Evolutionary conservation across 1,284 basidiomycete species (phyloP).

Genomic region (Pseudozyma sp.): DNA sequence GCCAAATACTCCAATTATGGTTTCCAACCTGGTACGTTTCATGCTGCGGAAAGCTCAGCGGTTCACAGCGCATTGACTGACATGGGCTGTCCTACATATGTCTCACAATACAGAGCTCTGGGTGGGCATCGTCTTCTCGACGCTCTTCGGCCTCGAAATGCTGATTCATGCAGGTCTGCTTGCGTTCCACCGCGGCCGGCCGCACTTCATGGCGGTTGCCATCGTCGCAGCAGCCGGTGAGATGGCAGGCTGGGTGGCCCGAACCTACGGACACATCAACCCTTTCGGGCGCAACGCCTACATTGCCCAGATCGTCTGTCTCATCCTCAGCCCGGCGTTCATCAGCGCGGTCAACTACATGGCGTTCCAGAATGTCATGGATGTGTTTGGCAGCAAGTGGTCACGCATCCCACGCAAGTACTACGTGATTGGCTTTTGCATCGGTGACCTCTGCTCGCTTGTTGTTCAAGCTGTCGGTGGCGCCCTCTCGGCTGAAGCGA

Average conservation of each 20-base stretch:
- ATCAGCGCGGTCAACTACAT: slow-evolving; percentile 52
- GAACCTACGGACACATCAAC: slow-evolving; percentile 26
- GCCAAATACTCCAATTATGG: slow-evolving; percentile 36
- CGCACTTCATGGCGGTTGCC: slow-evolving; percentile 41
- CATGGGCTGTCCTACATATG: not conserved
- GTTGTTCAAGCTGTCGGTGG: slow-evolving; percentile 47
- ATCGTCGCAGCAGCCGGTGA: slow-evolving; percentile 39
- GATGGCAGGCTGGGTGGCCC: slow-evolving; percentile 37
- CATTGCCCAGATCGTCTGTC: slow-evolving; percentile 49
- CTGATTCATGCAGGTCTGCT: slow-evolving; percentile 30
- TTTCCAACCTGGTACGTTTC: slow-evolving; percentile 26
- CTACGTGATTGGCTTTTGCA: slow-evolving; percentile 44
- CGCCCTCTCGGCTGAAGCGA: slow-evolving; percentile 33
- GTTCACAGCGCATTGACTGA: not conserved
- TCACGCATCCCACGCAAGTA: slow-evolving; percentile 43
- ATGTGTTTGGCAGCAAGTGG: slow-evolving; percentile 44
- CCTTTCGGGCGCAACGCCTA: slow-evolving; percentile 44
- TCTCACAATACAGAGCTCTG: slow-evolving; percentile 17
- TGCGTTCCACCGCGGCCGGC: slow-evolving; percentile 23
- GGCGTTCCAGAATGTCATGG: slow-evolving; percentile 44
- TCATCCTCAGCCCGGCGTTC: slow-evolving; percentile 51
- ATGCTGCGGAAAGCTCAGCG: no score
- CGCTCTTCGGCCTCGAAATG: slow-evolving; percentile 28
- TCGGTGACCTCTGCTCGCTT: slow-evolving; percentile 42
- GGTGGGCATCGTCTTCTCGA: slow-evolving; percentile 39